Base-by-base conservation (phyloP, 1,139 yeast genomes). In the Candida glucosophila region DNA sequence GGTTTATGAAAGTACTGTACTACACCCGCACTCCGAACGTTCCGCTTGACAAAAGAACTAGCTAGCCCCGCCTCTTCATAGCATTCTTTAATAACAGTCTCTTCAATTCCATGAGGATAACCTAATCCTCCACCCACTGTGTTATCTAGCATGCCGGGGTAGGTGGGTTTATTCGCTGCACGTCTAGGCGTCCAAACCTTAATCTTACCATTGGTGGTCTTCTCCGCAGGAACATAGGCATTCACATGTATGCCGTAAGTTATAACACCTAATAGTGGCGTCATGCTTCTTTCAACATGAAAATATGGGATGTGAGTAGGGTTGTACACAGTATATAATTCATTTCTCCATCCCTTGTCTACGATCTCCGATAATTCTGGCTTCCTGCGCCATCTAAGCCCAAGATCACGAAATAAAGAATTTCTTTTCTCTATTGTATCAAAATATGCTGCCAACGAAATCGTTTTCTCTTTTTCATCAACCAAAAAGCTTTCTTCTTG, bases 51-150 rank as follows among this genome's bases (percentile, higher is more conserved):
- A 36, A 72, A 70, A 1, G 55, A 62, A 22, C 58, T 60, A 0
- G 46, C 37, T n/a, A 90, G 52, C 0, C 95, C 94, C 0, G 95
- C 98, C 45, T 90, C 98, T 44, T 90, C 98, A 34, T 60, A 65
- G 40, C 94, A 77, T 47, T 90, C 98, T 46, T 90, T 90, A 12
- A 82, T 40, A 3, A 77, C 74, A 0, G 97, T 88, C 25, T 83
- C 94, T 45, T 62, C 58, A 2, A 78, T 55, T 0, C 90, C 86
- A 38, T 73, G 60, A 0, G 95, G 95, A 44, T 77, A 66, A 0
- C 95, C 95, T 12, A 90, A 47, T 0, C 98, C 98, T 2, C 98
- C 98, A 0, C 95, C 98, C 5, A 90, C 83, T 1, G 93, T 83
- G 46, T 88, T 90, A 49, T 90, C 98, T 22, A 86, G 65, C 82